phyloP scores from a whole-genome alignment of 306 rosid species.

The Sophora flavescens region DNA sequence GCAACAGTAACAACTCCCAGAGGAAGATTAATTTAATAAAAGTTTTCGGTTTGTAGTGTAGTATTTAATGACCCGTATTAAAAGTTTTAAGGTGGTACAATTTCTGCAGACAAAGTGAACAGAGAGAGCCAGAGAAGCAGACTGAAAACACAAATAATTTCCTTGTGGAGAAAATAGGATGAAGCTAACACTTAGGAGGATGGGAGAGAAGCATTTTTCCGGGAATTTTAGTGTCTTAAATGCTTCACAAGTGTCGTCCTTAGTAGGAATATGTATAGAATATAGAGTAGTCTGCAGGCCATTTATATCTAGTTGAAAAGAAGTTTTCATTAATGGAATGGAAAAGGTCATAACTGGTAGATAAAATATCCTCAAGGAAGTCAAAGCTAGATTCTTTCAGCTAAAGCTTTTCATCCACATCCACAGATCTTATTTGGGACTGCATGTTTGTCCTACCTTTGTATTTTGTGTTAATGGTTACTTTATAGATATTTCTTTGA shows the following conservation, averaged over 20 bases:
- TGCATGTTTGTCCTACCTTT: background rate
- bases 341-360: background rate
- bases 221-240: background rate
- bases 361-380: background rate
- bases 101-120: conserved; percentile 17
- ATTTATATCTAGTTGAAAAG: background rate
- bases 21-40: background rate
- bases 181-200: background rate
- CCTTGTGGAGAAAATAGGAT: conserved; percentile 1
- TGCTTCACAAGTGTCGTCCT: background rate
- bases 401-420: background rate
- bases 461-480: background rate
- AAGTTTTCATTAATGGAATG: conserved; percentile 10
- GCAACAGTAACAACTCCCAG: background rate
- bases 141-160: conserved; percentile 1
- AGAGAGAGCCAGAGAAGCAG: conserved; percentile 26
- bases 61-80: conserved; percentile 4
- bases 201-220: background rate
- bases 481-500: conserved; percentile 13
- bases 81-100: background rate
- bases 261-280: background rate
- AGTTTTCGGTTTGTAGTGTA: background rate
- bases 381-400: conserved; percentile 11
- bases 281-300: background rate
- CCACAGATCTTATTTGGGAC: background rate